Conservation (phyloP, 2,329 filamentous ascomycete genomes). For the Paraconiothyrium sp. region DNA sequence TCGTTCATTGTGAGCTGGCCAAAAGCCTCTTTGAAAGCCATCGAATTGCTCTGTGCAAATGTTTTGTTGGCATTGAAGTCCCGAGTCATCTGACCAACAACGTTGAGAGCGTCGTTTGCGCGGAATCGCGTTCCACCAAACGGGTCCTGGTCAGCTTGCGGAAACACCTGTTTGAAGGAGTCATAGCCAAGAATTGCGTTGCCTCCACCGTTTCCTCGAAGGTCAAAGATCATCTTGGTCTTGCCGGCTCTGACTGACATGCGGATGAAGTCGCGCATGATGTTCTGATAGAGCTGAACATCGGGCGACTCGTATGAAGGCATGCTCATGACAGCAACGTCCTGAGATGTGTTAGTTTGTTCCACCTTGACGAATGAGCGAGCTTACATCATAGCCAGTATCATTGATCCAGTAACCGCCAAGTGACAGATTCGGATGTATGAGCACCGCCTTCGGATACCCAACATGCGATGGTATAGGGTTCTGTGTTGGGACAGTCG, state of each 20-base stretch:
- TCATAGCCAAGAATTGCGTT: slow-evolving; percentile 52
- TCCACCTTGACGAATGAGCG: slow-evolving; percentile 23
- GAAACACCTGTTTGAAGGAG: slow-evolving; percentile 65
- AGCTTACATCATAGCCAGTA: slow-evolving; percentile 49
- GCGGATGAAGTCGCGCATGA: slow-evolving; percentile 57
- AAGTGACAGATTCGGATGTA: slow-evolving; percentile 48
- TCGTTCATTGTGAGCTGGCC: slow-evolving; percentile 29
- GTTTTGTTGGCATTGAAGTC: slow-evolving; percentile 43
- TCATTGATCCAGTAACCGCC: slow-evolving; percentile 58
- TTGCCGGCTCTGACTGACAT: slow-evolving; percentile 59
- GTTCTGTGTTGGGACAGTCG: slow-evolving; percentile 24
- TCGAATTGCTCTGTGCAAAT: slow-evolving; percentile 39
- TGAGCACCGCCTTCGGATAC: slow-evolving; percentile 52
- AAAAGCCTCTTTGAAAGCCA: slow-evolving; percentile 39
- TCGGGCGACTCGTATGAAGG: slow-evolving; percentile 50
- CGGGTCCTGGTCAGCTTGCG: slow-evolving; percentile 49
- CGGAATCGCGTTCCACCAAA: slow-evolving; percentile 60
- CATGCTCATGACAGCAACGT: slow-evolving; percentile 59
- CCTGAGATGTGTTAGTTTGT: slow-evolving; percentile 49
- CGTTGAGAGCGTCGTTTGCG: slow-evolving; percentile 52
- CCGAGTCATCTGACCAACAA: slow-evolving; percentile 43
- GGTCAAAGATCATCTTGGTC: slow-evolving; percentile 71
- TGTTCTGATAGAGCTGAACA: slow-evolving; percentile 49
- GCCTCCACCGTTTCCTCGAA: slow-evolving; percentile 70
- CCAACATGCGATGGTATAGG: slow-evolving; percentile 40